Evolutionary conservation across 805 yeast species (phyloP).

Genomic region (Lachancea dasiensis): DNA sequence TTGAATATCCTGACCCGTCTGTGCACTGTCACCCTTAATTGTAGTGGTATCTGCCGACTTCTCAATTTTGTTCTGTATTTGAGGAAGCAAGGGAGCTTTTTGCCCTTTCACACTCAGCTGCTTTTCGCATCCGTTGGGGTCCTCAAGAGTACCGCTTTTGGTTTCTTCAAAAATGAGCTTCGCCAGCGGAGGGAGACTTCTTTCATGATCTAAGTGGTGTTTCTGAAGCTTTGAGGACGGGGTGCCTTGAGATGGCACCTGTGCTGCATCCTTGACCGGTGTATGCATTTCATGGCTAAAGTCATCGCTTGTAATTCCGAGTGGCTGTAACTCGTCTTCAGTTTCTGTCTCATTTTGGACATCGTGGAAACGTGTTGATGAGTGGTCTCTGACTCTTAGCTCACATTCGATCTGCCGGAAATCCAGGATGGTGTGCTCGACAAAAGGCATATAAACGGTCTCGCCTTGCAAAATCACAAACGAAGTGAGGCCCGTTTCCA

Average conservation of each 20-base stretch:
- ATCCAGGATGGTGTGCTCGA: conserved; percentile 58
- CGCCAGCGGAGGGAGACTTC: too few species aligned
- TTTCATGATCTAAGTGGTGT: too few species aligned
- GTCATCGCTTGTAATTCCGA: conserved; percentile 19
- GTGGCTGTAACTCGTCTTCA: conserved; percentile 32
- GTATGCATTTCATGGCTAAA: conserved; percentile 16
- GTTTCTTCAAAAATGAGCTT: too few species aligned
- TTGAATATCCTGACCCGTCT: too few species aligned
- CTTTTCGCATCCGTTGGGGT: too few species aligned
- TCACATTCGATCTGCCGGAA: conserved; percentile 53
- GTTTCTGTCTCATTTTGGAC: conserved; percentile 39
- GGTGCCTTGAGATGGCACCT: neutral
- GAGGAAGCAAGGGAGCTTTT: too few species aligned
- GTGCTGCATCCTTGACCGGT: conserved; percentile 15
- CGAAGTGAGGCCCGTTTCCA: conserved; percentile 19
- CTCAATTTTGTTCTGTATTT: too few species aligned
- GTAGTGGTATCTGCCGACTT: too few species aligned
- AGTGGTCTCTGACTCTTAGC: conserved; percentile 45
- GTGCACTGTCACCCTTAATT: too few species aligned
- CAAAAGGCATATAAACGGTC: conserved; percentile 55
- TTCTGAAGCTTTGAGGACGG: neutral
- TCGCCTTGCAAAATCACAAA: conserved; percentile 51
- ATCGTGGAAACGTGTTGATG: conserved; percentile 39
- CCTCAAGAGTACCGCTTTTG: too few species aligned
- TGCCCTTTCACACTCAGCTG: too few species aligned